phyloP scores from a whole-genome alignment of 768 basidiomycete genomes.

The Mycena kentingensis region DNA sequence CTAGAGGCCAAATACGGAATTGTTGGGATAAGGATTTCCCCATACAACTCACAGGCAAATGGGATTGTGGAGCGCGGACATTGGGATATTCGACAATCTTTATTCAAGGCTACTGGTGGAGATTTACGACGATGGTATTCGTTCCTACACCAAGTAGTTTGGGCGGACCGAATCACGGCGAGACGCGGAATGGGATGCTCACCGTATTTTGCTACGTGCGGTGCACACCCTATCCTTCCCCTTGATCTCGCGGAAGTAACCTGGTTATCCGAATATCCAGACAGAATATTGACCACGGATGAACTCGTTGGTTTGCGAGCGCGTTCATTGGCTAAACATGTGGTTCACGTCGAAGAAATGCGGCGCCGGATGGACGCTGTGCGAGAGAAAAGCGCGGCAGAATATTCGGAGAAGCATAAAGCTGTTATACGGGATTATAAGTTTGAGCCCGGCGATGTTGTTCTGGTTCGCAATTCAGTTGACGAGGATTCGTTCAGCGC shows the following conservation, averaged over 20 bases:
- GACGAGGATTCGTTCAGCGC: constrained; percentile 22
- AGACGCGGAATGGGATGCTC: constrained; percentile 21
- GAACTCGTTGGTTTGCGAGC: constrained; percentile 25
- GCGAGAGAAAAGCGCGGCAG: constrained; percentile 14
- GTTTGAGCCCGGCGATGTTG: constrained; percentile 25
- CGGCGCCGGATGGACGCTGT: constrained; percentile 8
- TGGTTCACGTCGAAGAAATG: constrained; percentile 22
- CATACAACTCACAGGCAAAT: not conserved
- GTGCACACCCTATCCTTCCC: constrained; percentile 25
- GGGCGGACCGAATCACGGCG: constrained; percentile 26
- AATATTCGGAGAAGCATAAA: constrained; percentile 24
- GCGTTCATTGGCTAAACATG: constrained; percentile 9
- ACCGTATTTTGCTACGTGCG: constrained; percentile 25
- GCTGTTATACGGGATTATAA: constrained; percentile 12
- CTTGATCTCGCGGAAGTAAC: constrained; percentile 31
- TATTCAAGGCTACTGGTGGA: not conserved
- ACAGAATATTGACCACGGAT: not conserved
- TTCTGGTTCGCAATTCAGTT: constrained; percentile 23
- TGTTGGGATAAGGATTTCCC: constrained; percentile 31
- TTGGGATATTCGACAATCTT: not conserved
- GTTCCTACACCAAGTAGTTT: constrained; percentile 18
- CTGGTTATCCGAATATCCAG: constrained; percentile 26
- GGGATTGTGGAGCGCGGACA: not conserved
- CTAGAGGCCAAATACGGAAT: constrained; percentile 33
- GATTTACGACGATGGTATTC: not conserved